These are phyloP conservation scores for Apophysomyces trapeziformis DNA, from an alignment of 371 early-diverging fungal species.

Conservation along the genomic window DNA sequence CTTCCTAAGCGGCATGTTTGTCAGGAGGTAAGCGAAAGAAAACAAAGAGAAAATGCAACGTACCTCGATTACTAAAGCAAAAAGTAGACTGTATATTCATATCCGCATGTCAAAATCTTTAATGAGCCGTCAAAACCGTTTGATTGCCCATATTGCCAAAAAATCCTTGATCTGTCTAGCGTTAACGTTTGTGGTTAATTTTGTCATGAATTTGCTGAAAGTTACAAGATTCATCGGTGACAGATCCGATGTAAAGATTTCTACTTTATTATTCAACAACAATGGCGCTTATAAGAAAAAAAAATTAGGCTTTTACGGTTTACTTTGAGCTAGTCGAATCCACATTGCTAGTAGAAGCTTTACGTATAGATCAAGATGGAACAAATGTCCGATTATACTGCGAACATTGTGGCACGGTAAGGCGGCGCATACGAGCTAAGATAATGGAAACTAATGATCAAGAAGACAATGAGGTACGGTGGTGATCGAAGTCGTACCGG, in stretches of 20 bases:
- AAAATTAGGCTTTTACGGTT: conserved; percentile 43
- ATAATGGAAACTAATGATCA: not conserved
- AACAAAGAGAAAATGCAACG: not conserved
- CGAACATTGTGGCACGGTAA: conserved; percentile 43
- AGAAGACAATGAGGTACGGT: not conserved
- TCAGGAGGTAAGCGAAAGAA: conserved; percentile 30
- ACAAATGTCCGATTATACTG: conserved; percentile 27
- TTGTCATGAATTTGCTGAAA: conserved; percentile 53
- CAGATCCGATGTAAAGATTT: conserved; percentile 40
- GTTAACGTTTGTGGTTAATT: conserved; percentile 48
- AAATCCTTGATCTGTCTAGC: conserved; percentile 49
- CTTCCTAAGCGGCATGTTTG: conserved; percentile 56
- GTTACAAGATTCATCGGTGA: conserved; percentile 41
- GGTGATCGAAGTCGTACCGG: not conserved
- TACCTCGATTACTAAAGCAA: not conserved
- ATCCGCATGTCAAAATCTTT: conserved; percentile 29
- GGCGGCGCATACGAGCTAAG: not conserved
- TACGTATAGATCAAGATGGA: conserved; percentile 40
- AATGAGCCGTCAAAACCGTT: conserved; percentile 36
- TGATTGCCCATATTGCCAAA: conserved; percentile 42
- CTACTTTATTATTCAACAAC: not conserved
- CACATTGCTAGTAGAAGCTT: conserved; percentile 50
- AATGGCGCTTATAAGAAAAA: too few relatives aligned
- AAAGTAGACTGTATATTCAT: conserved; percentile 39
- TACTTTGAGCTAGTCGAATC: conserved; percentile 52